Conservation (phyloP, 805 yeast genomes). For the Blastobotrys muscicola region DNA sequence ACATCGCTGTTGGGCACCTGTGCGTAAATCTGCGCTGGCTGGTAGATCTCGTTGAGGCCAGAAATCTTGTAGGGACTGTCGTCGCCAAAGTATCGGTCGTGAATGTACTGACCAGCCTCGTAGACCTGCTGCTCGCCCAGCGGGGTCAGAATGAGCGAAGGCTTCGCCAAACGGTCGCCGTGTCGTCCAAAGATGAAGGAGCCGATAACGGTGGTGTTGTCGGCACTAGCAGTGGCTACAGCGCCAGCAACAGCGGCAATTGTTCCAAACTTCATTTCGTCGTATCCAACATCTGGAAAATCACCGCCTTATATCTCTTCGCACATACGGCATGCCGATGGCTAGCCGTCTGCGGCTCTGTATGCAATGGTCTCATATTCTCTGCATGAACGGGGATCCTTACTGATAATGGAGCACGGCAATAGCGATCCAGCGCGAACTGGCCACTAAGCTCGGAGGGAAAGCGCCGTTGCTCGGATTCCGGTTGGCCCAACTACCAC, state of each 20-base stretch:
- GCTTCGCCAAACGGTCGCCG: constrained; percentile 41
- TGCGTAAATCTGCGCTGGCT: constrained; percentile 31
- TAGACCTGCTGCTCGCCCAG: constrained; percentile 33
- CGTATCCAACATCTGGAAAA: neutral
- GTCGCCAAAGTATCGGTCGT: constrained; percentile 36
- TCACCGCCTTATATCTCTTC: no score
- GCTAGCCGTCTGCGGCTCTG: no score
- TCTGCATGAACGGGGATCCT: no score
- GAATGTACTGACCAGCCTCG: constrained; percentile 33
- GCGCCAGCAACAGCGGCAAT: constrained; percentile 9
- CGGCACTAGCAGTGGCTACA: constrained; percentile 10
- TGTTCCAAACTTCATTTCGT: neutral
- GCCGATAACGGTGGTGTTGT: constrained; percentile 26
- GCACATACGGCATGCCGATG: no score
- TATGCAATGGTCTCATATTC: no score
- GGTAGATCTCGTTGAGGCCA: constrained; percentile 24
- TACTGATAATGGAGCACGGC: no score
- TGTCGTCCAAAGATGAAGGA: constrained; percentile 40
- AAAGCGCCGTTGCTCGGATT: no score
- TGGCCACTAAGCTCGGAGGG: no score
- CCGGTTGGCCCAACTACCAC: no score
- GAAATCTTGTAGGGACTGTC: constrained; percentile 20
- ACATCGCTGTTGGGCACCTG: constrained; percentile 32
- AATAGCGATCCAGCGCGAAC: no score
- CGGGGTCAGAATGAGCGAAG: constrained; percentile 32